These are phyloP conservation scores for Carex pumila DNA, from an alignment of 176 grass and related monocot species.

Conservation along the genomic window DNA sequence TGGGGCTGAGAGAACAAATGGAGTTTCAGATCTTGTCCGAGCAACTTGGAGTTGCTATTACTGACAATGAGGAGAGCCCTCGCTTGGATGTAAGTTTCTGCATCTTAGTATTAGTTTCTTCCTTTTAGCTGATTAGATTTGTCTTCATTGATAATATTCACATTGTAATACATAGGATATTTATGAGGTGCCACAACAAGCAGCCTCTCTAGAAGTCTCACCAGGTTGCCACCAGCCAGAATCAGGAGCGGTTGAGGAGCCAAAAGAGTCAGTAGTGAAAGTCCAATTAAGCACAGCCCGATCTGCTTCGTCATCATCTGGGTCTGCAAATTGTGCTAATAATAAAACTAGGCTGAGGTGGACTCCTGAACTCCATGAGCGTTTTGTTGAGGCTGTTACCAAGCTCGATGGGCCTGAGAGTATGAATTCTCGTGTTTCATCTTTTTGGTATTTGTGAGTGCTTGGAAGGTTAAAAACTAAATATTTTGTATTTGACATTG, in stretches of 20 bases:
- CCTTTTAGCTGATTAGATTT: background rate
- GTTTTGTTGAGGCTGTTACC: constrained; percentile 69
- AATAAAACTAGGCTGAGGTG: constrained; percentile 74
- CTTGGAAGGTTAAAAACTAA: background rate
- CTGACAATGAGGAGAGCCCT: constrained; percentile 64
- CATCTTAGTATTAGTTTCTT: background rate
- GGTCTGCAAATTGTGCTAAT: constrained; percentile 12
- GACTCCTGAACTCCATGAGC: constrained; percentile 71
- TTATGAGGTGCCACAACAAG: constrained; percentile 32
- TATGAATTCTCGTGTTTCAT: constrained; percentile 26
- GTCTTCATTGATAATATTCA: background rate
- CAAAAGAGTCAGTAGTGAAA: constrained; percentile 30
- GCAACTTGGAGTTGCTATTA: constrained; percentile 66
- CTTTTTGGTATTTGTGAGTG: background rate
- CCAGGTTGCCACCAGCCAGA: constrained; percentile 22
- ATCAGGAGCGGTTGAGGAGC: background rate
- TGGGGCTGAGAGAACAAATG: constrained; percentile 50
- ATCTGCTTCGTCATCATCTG: constrained; percentile 43
- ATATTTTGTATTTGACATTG: background rate
- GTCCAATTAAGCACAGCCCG: constrained; percentile 35
- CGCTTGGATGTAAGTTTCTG: constrained; percentile 61
- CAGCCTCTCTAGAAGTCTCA: constrained; percentile 1
- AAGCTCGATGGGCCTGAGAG: constrained; percentile 76
- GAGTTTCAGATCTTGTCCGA: constrained; percentile 76
- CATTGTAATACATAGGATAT: constrained; percentile 48